phyloP scores from a whole-genome alignment of 352 stramenopile species.

The Globisporangium viniferum region DNA sequence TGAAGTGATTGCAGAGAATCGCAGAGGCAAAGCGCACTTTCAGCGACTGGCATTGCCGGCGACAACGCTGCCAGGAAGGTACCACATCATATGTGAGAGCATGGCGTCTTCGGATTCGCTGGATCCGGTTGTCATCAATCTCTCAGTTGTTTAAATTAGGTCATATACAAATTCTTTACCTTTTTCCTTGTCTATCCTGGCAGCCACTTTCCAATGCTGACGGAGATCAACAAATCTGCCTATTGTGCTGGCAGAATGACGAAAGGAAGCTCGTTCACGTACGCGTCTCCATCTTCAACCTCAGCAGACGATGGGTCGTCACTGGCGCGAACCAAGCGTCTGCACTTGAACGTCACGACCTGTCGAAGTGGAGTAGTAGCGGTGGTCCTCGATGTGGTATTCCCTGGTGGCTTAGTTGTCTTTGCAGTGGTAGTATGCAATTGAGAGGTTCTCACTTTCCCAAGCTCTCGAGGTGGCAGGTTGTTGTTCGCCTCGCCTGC shows the following conservation, averaged over 20 bases:
- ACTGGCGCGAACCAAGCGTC: conserved; percentile 21
- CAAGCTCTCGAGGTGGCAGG: not conserved
- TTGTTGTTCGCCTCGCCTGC: not conserved
- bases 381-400: conserved; percentile 1
- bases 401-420: conserved; percentile 11
- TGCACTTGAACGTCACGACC: conserved; percentile 52
- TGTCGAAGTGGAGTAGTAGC: conserved; percentile 17
- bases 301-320: conserved; percentile 20
- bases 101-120: conserved; percentile 24
- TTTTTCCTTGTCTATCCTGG: not conserved
- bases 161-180: not conserved
- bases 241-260: conserved; percentile 26
- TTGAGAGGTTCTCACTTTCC: not conserved
- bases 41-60: conserved; percentile 26
- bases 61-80: conserved; percentile 28
- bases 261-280: conserved; percentile 46
- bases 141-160: conserved; percentile 15
- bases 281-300: conserved; percentile 31
- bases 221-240: not conserved
- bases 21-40: conserved; percentile 27
- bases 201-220: conserved; percentile 7
- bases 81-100: conserved; percentile 44
- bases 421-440: not conserved
- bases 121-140: conserved; percentile 12
- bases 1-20: conserved; percentile 21